Evolutionary conservation across 139 green algal species (phyloP).

Genomic region (Edaphochlamys debaryana): DNA sequence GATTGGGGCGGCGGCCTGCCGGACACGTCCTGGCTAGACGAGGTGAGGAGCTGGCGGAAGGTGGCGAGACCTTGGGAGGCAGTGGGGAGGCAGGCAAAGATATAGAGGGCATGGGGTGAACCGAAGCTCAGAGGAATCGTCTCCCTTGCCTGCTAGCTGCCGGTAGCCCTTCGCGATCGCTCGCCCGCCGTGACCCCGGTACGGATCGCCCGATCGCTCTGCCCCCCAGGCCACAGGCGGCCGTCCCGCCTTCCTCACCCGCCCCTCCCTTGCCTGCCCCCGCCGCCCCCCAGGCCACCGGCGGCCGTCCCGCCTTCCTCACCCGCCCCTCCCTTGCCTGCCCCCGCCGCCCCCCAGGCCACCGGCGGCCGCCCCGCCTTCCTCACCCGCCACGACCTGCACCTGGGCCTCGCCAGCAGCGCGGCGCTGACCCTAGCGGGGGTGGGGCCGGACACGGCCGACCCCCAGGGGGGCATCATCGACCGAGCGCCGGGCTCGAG

Average conservation of each 20-base stretch:
- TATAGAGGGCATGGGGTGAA: too few relatives aligned
- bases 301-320: too few relatives aligned
- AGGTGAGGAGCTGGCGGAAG: neutral
- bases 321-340: too few relatives aligned
- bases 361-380: conserved; percentile 42
- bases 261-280: too few relatives aligned
- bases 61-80: neutral
- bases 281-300: too few relatives aligned
- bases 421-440: conserved; percentile 53
- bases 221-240: too few relatives aligned
- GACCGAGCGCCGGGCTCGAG: conserved; percentile 5
- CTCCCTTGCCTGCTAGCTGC: too few relatives aligned
- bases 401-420: conserved; percentile 71
- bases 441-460: neutral
- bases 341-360: neutral
- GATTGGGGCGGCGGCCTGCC: conserved; percentile 64
- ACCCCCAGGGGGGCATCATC: conserved; percentile 5
- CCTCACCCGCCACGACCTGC: conserved; percentile 68
- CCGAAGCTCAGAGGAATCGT: too few relatives aligned
- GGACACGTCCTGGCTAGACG: conserved; percentile 28
- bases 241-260: too few relatives aligned
- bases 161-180: too few relatives aligned
- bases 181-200: too few relatives aligned
- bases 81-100: neutral
- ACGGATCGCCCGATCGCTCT: too few relatives aligned